Evolutionary conservation across 768 basidiomycete species (phyloP).

Genomic region (Naganishia vaughanmartiniae): DNA sequence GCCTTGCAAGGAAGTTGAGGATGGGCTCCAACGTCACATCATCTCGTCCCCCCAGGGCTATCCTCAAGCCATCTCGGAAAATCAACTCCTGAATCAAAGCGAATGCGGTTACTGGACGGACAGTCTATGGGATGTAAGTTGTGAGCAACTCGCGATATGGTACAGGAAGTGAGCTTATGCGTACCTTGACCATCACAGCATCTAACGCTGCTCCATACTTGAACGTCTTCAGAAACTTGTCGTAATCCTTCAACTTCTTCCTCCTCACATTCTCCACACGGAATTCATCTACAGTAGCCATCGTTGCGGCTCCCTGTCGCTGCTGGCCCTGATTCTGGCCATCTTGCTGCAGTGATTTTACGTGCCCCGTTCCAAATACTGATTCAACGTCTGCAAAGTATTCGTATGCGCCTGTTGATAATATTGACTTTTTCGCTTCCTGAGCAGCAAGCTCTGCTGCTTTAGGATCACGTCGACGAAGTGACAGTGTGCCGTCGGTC

Average conservation of each 20-base stretch:
- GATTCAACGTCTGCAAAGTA: slow-evolving; percentile 62
- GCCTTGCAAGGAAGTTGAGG: slow-evolving; percentile 76
- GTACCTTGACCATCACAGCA: slow-evolving; percentile 78
- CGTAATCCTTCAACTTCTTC: slow-evolving; percentile 78
- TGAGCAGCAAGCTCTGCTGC: slow-evolving; percentile 58
- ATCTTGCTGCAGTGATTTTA: slow-evolving; percentile 49
- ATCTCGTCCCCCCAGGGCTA: slow-evolving; percentile 83
- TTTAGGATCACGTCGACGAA: slow-evolving; percentile 80
- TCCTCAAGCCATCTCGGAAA: slow-evolving; percentile 80
- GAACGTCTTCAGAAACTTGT: slow-evolving; percentile 82
- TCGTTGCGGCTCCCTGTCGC: slow-evolving; percentile 18
- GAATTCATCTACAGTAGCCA: slow-evolving; percentile 62
- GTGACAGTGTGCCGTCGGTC: slow-evolving; percentile 96
- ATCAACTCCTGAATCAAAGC: slow-evolving; percentile 89
- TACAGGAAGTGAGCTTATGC: no score
- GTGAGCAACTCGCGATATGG: neutral
- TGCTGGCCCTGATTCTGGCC: slow-evolving; percentile 10
- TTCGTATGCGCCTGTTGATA: slow-evolving; percentile 64
- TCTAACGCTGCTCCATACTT: slow-evolving; percentile 93
- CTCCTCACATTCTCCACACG: slow-evolving; percentile 69
- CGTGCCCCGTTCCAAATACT: slow-evolving; percentile 58
- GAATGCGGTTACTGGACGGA: slow-evolving; percentile 80
- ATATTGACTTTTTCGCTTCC: slow-evolving; percentile 51
- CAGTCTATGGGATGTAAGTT: slow-evolving; percentile 58
- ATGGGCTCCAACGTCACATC: slow-evolving; percentile 90